Percentiles rank a stretch among this genome's conserved stretches.
These are phyloP conservation scores for Pythium scleroteichum DNA, from an alignment of 352 stramenopile species.

Conservation along the genomic window DNA sequence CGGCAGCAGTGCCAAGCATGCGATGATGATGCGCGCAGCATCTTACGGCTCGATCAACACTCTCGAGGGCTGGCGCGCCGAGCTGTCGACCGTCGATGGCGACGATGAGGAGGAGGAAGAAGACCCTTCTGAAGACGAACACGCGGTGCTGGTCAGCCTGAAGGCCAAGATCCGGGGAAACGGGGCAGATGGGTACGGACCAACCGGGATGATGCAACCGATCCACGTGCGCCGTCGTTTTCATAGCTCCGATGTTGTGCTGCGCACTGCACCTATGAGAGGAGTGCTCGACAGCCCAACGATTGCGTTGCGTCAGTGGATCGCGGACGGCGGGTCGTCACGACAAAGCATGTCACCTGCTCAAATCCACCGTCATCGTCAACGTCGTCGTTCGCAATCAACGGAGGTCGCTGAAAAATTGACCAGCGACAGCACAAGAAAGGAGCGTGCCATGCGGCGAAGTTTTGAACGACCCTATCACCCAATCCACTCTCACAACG, in stretches of 20 bases:
- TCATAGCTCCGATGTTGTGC: slow-evolving; percentile 60
- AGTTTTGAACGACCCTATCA: slow-evolving; percentile 8
- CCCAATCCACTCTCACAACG: slow-evolving; percentile 13
- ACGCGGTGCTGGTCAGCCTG: not conserved
- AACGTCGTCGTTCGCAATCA: slow-evolving; percentile 23
- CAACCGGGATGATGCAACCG: slow-evolving; percentile 3
- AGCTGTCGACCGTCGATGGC: not conserved
- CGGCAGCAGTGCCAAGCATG: not conserved
- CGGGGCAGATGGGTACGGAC: not conserved
- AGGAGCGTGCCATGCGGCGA: slow-evolving; percentile 2
- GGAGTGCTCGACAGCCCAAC: slow-evolving; percentile 22
- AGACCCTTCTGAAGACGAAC: slow-evolving; percentile 2
- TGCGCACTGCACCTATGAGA: slow-evolving; percentile 24
- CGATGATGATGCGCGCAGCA: slow-evolving; percentile 14
- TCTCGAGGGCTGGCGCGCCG: slow-evolving; percentile 8
- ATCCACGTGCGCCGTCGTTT: slow-evolving; percentile 43
- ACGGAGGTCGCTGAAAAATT: slow-evolving; percentile 8
- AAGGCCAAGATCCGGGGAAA: not conserved
- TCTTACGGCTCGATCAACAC: slow-evolving; percentile 12
- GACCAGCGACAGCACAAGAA: not conserved
- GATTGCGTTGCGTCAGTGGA: slow-evolving; percentile 30
- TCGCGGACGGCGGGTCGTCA: slow-evolving; percentile 12
- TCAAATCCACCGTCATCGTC: slow-evolving; percentile 25
- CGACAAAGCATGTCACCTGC: slow-evolving; percentile 15
- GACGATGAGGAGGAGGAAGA: slow-evolving; percentile 2